phyloP scores from a whole-genome alignment of 1,284 basidiomycete genomes.

The Tetrapyrgos nigripes region DNA sequence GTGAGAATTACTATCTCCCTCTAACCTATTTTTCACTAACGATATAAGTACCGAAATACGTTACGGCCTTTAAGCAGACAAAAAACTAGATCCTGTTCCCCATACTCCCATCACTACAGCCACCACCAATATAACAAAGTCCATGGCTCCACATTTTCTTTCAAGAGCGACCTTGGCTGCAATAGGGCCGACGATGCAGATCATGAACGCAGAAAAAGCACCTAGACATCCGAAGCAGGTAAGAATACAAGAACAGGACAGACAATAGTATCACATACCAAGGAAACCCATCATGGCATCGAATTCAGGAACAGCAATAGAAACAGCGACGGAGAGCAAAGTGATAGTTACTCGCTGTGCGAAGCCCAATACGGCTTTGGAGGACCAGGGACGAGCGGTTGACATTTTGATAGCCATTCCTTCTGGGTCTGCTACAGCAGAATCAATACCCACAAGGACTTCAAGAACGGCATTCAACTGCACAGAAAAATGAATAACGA shows the following conservation, averaged over 20 bases:
- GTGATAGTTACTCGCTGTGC: constrained; percentile 70
- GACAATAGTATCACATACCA: no score
- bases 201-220: constrained; percentile 84
- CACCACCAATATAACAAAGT: constrained; percentile 61
- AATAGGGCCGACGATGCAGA: constrained; percentile 85
- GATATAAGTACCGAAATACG: not conserved
- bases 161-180: constrained; percentile 66
- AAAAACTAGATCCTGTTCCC: constrained; percentile 71
- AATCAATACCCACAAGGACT: constrained; percentile 72
- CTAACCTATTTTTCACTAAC: no score
- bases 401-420: constrained; percentile 45
- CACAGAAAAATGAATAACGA: not conserved
- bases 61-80: constrained; percentile 31
- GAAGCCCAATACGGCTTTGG: constrained; percentile 44
- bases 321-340: constrained; percentile 67
- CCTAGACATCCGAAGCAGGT: no score
- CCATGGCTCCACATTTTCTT: constrained; percentile 53
- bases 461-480: constrained; percentile 84
- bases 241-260: no score
- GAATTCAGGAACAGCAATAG: constrained; percentile 86
- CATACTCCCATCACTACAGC: constrained; percentile 74
- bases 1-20: no score
- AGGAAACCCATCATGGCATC: constrained; percentile 91
- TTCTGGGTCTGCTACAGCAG: constrained; percentile 42
- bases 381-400: constrained; percentile 11